Percentiles rank a stretch among this genome's conserved stretches.
phyloP scores from a whole-genome alignment of 2,329 filamentous ascomycete species.

The Daldinia eschscholtzii region DNA sequence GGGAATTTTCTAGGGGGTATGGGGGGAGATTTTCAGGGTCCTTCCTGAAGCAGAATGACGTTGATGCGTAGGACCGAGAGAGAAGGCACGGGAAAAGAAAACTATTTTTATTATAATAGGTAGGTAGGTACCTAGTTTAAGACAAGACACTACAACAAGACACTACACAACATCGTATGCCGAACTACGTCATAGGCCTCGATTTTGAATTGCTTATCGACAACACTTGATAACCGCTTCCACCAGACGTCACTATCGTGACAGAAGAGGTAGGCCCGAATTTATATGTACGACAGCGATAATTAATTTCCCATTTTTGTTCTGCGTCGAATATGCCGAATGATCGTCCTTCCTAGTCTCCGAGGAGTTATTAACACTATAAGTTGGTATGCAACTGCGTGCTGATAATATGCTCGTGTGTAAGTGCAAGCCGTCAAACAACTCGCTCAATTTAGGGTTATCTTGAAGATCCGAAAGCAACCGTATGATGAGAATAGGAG shows the following conservation, averaged over 20 bases:
- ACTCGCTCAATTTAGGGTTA: slow-evolving; percentile 8
- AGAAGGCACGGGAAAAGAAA: slow-evolving; percentile 9
- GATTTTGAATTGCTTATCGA: slow-evolving; percentile 10
- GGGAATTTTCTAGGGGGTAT: slow-evolving; percentile 22
- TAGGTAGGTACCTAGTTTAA: background rate
- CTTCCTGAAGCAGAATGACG: slow-evolving; percentile 40
- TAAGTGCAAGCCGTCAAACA: background rate
- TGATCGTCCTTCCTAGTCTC: slow-evolving; percentile 14
- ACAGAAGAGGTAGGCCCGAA: slow-evolving; percentile 8
- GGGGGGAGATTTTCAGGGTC: slow-evolving; percentile 42
- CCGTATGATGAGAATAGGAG: background rate
- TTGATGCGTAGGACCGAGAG: slow-evolving; percentile 33
- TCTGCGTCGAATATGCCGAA: slow-evolving; percentile 8
- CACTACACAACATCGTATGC: slow-evolving; percentile 4
- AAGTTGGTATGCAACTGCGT: too few species aligned
- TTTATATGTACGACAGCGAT: slow-evolving; percentile 21
- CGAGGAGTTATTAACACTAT: background rate
- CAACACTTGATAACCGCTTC: slow-evolving; percentile 23
- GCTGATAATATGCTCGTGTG: slow-evolving; percentile 1
- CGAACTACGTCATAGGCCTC: slow-evolving; percentile 40
- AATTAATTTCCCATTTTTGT: slow-evolving; percentile 17
- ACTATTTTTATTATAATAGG: background rate
- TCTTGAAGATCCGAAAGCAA: slow-evolving; percentile 7
- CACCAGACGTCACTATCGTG: slow-evolving; percentile 15
- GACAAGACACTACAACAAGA: background rate